Evolutionary conservation across 768 basidiomycete genomes (phyloP), one percentile per base, ranked within the genome.

Genomic region (Botryobasidium botryosum): DNA sequence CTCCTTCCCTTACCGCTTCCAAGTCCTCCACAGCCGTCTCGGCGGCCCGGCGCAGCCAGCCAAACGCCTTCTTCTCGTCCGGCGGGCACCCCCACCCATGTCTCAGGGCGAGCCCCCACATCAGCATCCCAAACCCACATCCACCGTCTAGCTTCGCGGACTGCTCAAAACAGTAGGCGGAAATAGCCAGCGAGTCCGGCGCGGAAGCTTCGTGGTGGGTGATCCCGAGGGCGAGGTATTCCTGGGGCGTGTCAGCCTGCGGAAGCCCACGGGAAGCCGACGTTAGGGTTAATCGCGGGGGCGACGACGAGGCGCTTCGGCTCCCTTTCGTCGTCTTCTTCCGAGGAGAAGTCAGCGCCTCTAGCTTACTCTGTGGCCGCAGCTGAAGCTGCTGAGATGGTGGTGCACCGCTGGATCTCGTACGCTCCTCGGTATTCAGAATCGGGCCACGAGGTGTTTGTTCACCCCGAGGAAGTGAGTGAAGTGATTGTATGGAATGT

Each of bases 1-100:
- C 60, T 6, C 72, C 74, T 8, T 59, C 61, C 51, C 74, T 67
- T 24, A 72, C 72, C 45, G 62, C 66, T 56, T 84, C 84, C 43
- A 90, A 61, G 57, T 87, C 81, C 12, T 66, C 71, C 21, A 87
- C 75, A 4, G 86, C 85, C 40, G 64, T 62, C 60, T 90, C 84
- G 6, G 86, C 86, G 3, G 88, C 87, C 48, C 71, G 72, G 48
- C 74, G 69, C 50, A 92, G 61, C 83, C 85, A 91, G 55, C 71
- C 72, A 61, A 90, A 91, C 6, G 75, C 87, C 31, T 65, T 61
- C 58, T 69, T 73, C 59, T 88, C 84, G 53, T 86, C 75, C 68
- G 80, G 77, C 56, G 68, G 62, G 51, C 77, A 75, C 2, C 87
- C 88, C 87, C 88, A 92, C 2, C 86, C 87, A 57, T 87, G 83